Conservation (phyloP, 805 yeast species). For the Monosporozyma siamensis region DNA sequence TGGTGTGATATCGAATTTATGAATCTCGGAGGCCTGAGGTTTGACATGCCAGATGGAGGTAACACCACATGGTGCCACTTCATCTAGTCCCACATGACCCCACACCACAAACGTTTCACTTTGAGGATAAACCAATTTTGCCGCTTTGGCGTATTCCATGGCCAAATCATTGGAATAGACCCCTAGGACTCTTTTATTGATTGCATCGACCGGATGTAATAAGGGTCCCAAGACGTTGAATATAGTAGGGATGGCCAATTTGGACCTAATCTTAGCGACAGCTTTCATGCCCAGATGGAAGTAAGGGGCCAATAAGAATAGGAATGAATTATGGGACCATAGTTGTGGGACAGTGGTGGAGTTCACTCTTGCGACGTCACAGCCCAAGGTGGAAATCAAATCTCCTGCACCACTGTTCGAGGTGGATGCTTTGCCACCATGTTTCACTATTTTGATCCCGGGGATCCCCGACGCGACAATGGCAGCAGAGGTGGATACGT, state of each 20-base stretch:
- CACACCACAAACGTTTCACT: constrained; percentile 75
- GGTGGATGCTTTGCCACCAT: constrained; percentile 96
- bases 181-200: constrained; percentile 75
- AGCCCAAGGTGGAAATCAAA: constrained; percentile 68
- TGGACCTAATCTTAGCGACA: constrained; percentile 69
- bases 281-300: constrained; percentile 87
- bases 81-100: constrained; percentile 89
- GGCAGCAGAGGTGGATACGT: constrained; percentile 91
- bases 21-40: constrained; percentile 27
- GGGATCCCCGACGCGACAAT: constrained; percentile 86
- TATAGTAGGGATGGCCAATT: constrained; percentile 82
- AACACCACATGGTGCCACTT: constrained; percentile 80
- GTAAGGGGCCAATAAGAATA: constrained; percentile 85
- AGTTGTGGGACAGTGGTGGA: constrained; percentile 49
- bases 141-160: constrained; percentile 74
- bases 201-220: constrained; percentile 76
- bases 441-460: constrained; percentile 71
- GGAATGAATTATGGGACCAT: constrained; percentile 37
- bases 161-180: constrained; percentile 79
- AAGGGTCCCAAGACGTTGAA: constrained; percentile 93
- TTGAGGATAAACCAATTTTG: constrained; percentile 41
- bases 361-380: constrained; percentile 65
- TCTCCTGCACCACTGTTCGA: constrained; percentile 93
- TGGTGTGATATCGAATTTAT: constrained; percentile 47
- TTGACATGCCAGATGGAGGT: constrained; percentile 70